Evolutionary conservation across 345 rosid genomes (phyloP), one percentile per base, ranked within the genome.

Genomic region (Hibiscus trionum): DNA sequence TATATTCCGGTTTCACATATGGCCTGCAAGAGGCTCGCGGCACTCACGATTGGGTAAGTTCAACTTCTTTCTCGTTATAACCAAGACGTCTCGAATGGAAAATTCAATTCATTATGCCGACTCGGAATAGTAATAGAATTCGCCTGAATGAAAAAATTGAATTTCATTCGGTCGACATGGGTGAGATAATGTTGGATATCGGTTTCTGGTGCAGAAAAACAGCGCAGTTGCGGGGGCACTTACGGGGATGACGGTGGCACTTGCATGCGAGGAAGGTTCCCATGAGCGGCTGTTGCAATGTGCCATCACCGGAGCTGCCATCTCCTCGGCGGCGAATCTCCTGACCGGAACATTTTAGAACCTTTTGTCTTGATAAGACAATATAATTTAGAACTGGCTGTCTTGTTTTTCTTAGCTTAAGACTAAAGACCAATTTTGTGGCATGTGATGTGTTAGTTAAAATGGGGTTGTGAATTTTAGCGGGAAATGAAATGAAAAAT

Each of bases 141-240:
- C 7, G 37, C 24, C 24, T 21, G 24, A 21, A 21, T 21, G 24
- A 21, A 21, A 21, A 21, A 21, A 21, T 21, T 21, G 24, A 21
- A 21, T 21, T 21, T 21, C 24, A 21, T 21, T 21, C 24, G 24
- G 24, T 37, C 8, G 37, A 35, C 37, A 35, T 6, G 37, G 44
- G 8, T 39, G 10, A 7, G 44, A 7, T 39, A 39, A 39, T 39
- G 44, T 39, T 39, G 44, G 44, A 39, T 39, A 39, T 39, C 5
- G 10, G 44, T 39, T 39, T 39, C 44, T 37, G 42, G 26, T 9
- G 80, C 93, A 92, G 97, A 88, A 87, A 77, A 95, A 89, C 83
- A 95, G 98, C 37, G 92, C 88, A 2, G 89, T 90, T 16, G 99
- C 97, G 0, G 99, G 99, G 80, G 99, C 97, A n/a, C 57, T 95